These are phyloP conservation scores for Sanguinoderma infundibulare DNA, from an alignment of 1,284 basidiomycete species.

Conservation along the genomic window DNA sequence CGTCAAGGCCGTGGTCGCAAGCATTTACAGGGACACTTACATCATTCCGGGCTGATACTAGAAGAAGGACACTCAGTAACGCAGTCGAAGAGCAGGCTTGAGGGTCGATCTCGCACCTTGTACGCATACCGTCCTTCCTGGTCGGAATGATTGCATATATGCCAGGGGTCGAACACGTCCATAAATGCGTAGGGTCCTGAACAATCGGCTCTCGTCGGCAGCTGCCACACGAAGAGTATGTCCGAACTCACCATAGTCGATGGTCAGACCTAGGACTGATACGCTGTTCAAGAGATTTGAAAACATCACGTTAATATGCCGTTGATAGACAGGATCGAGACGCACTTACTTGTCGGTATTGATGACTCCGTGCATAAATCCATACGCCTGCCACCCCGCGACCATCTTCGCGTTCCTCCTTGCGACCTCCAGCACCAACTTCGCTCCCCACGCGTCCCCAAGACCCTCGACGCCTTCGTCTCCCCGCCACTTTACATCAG, in stretches of 20 bases:
- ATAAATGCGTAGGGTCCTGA: slow-evolving; percentile 93
- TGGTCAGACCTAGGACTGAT: slow-evolving; percentile 87
- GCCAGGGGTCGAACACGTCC: slow-evolving; percentile 84
- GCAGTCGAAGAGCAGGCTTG: slow-evolving; percentile 1
- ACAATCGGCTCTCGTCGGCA: slow-evolving; percentile 2
- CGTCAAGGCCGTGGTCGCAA: slow-evolving; percentile 3
- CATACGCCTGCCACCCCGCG: slow-evolving; percentile 93
- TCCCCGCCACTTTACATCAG: slow-evolving; percentile 36
- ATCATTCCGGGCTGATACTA: slow-evolving; percentile 44
- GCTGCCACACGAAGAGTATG: background rate
- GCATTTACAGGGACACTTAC: slow-evolving; percentile 54
- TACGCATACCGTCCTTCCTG: slow-evolving; percentile 88
- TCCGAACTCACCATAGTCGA: slow-evolving; percentile 76
- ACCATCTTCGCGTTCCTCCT: slow-evolving; percentile 89
- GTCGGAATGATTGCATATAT: slow-evolving; percentile 96
- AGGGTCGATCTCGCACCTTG: slow-evolving; percentile 48
- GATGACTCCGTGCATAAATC: slow-evolving; percentile 94
- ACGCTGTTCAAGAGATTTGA: slow-evolving; percentile 49
- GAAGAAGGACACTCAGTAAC: slow-evolving; percentile 8
- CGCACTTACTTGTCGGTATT: slow-evolving; percentile 92
- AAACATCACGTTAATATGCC: slow-evolving; percentile 3
- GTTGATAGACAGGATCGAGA: background rate
- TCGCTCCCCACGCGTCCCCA: slow-evolving; percentile 67
- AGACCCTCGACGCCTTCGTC: slow-evolving; percentile 32
- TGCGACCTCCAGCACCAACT: slow-evolving; percentile 79